Base-by-base conservation (phyloP, 2,329 filamentous ascomycete genomes). In the Sclerotinia borealis region DNA sequence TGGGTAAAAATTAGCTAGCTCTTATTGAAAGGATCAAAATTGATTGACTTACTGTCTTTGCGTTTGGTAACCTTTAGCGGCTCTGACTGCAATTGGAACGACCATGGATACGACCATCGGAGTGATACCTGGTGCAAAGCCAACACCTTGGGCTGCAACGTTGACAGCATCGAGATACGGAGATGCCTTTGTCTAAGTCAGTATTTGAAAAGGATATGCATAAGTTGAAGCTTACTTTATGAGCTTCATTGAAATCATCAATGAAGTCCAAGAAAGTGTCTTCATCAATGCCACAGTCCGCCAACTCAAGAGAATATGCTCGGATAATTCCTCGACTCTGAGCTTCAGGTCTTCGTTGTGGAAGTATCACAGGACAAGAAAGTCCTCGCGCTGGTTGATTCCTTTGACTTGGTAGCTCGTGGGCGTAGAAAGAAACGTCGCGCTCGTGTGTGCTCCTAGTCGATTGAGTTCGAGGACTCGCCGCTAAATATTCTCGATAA, bases 191-290 rank as follows among this genome's bases (percentile, higher is more conserved):
- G 17, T 13, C 29, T 10, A 67, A 68, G 25, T 70, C 9, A 67
- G 49, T 59, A 29, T 22, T 5, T 17, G 13, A 3, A 13, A 25
- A 47, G 1, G 2, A 9, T 4, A 19, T 7, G 19, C 0, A 36
- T 0, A 34, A 0, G 13, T 41, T n/a, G 13, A 13, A 22, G 25
- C 63, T 29, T 31, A 68, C 69, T 55, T 65, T 63, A 39, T 65
- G 37, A 34, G 63, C 47, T 45, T 77, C 75, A 64, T 83, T 76
- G 63, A 83, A 76, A 22, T 74, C 76, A 43, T 79, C 75, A 31
- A 83, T 66, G 60, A 83, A 83, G 43, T 75, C 72, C 10, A 83
- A 68, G 65, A 82, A 84, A 0, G 75, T 75, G 0, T 73, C 68
- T 68, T 83, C 76, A 61, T 79, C 75, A 63, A 85, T 81, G 4